Evolutionary conservation across 768 basidiomycete species (phyloP), one percentile per base, ranked within the genome.

Genomic region (Fistulinella prunicolor): DNA sequence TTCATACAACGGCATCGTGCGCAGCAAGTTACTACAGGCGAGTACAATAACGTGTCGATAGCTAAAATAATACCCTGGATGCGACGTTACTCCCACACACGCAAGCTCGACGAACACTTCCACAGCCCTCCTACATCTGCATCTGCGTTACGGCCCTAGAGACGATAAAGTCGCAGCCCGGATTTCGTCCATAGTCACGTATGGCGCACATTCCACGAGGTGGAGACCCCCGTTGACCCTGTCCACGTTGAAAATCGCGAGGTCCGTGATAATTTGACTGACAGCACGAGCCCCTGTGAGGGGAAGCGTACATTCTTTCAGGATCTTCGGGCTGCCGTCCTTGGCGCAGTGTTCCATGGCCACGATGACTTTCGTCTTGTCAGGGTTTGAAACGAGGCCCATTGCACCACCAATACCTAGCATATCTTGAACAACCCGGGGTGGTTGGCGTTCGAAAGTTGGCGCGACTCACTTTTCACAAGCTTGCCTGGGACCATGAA

Each of bases 401-500:
- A 94, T 94, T 13, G 93, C 92, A 44, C 94, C 93, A 13, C 93
- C 93, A 65, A 95, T 93, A 38, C 90, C 89, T 86, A 65, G 63
- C 39, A 17, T 16, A 23, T 35, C 32, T 34, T 42, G 22, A 40
- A 94, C 84, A 12, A 12, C 30, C 14, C 30, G 19, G 19, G n/a
- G 40, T 39, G 24, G 59, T 13, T 7, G n/a, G 14, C 37, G 14
- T 38, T 48, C 24, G 26, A 28, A 38, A 36, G 28, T 14, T 35
- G 53, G 29, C 50, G 19, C 16, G n/a, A 32, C 46, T 43, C 45
- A 79, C 85, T 85, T 74, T 87, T 89, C 38, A 90, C 77, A 67
- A 90, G 80, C 71, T 95, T 94, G 16, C 92, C 90, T 6, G 92
- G 94, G 56, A 96, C 90, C 93, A 95, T 96, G 65, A 90, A 97